Evolutionary conservation across 2,329 filamentous ascomycete genomes (phyloP), one percentile per base, ranked within the genome.

Genomic region (Acarospora socialis): DNA sequence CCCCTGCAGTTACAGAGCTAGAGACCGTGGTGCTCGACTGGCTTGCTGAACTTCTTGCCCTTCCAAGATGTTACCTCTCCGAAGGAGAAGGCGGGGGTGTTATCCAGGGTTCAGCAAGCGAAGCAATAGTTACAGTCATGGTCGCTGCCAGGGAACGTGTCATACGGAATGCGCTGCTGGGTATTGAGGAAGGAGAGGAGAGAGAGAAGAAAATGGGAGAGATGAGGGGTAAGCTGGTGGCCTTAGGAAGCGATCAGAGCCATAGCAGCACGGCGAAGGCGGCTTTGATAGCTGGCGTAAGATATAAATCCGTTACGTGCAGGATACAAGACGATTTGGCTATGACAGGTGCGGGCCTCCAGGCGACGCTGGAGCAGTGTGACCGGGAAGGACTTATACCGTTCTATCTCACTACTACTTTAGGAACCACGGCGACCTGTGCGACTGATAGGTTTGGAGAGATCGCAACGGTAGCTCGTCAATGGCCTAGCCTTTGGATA

Each of bases 21-120:
- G 87, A 95, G 63, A 93, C 86, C 0, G 68, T 94, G 15, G 78
- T 93, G 25, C 68, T 94, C 53, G 87, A 95, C 56, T 95, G 87
- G 86, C 61, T 94, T 3, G 82, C 78, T 10, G 72, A 78, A 52
- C 67, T 83, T 6, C 56, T 94, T 8, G 72, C 61, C 1, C 61
- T 95, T 15, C 84, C 87, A 0, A 57, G 68, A 7, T 77, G 70
- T 43, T 95, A 77, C 50, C 60, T 79, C 13, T 87, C 79, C 28
- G 73, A 77, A 74, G 0, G 66, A 73, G 27, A 58, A 48, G 84
- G 84, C 22, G 87, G 87, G 13, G 87, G 87, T 19, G 84, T 94
- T n/a, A 90, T 95, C 40, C 86, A 94, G 53, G 84, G 87, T 14
- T 84, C 77, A 20, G 86, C 87, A 0, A 84, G 77, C 37, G 87